Percentiles rank a stretch among this genome's conserved stretches.
phyloP scores from a whole-genome alignment of 495 filamentous ascomycete species.

The Lasiosphaeriaceae sp. region DNA sequence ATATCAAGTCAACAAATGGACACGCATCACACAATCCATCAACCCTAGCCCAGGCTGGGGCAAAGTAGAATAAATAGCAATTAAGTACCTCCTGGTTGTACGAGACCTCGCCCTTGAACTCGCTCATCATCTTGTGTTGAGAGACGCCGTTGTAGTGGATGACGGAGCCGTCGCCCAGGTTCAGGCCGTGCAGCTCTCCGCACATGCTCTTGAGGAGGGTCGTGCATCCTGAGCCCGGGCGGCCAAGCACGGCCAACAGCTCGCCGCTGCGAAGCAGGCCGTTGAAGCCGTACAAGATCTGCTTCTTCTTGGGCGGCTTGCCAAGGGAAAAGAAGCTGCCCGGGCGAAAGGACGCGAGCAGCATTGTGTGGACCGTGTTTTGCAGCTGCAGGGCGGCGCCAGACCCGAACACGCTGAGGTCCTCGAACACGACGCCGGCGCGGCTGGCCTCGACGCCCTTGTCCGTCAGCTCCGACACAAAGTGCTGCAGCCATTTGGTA shows the following conservation, averaged over 20 bases:
- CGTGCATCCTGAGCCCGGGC: slow-evolving; percentile 53
- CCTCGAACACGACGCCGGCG: slow-evolving; percentile 44
- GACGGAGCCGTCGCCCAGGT: slow-evolving; percentile 36
- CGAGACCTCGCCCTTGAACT: slow-evolving; percentile 62
- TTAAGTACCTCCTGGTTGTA: slow-evolving; percentile 47
- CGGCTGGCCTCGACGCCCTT: slow-evolving; percentile 14
- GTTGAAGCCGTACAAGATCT: slow-evolving; percentile 70
- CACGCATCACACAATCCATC: too few species aligned
- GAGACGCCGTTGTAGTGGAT: slow-evolving; percentile 51
- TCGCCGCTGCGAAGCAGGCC: slow-evolving; percentile 72
- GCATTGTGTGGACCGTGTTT: slow-evolving; percentile 47
- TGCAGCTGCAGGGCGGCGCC: slow-evolving; percentile 54
- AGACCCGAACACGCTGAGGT: slow-evolving; percentile 53
- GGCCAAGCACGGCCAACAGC: slow-evolving; percentile 74
- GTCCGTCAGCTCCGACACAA: slow-evolving; percentile 22
- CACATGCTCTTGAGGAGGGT: slow-evolving; percentile 72
- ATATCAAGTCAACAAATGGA: slow-evolving; percentile 30
- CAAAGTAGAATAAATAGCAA: slow-evolving; percentile 20
- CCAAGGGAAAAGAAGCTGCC: slow-evolving; percentile 40
- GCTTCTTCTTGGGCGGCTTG: slow-evolving; percentile 35
- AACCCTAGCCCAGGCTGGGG: too few species aligned
- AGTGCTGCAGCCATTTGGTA: slow-evolving; percentile 17
- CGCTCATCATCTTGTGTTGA: slow-evolving; percentile 49
- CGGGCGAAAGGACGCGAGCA: slow-evolving; percentile 46
- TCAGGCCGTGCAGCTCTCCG: slow-evolving; percentile 58